Percentiles rank a stretch among this genome's conserved stretches.
These are phyloP conservation scores for Dryas integrifolia DNA, from an alignment of 331 rosid species.

Conservation along the genomic window DNA sequence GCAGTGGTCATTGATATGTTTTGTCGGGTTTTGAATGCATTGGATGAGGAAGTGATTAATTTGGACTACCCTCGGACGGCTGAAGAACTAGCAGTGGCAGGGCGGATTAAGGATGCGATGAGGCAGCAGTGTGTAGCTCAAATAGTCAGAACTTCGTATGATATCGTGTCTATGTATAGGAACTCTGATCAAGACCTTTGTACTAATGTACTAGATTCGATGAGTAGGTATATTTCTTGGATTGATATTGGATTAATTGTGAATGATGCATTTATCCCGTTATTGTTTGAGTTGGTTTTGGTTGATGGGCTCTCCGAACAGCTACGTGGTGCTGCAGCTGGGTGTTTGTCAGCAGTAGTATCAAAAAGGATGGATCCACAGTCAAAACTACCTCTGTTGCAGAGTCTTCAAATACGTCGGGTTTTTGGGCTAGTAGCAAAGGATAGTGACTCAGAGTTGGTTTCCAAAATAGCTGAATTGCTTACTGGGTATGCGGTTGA, in stretches of 20 bases:
- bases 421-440: conserved; percentile 62
- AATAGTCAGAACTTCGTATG: conserved; percentile 77
- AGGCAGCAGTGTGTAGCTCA: conserved; percentile 82
- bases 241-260: conserved; percentile 83
- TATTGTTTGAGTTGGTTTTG: conserved; percentile 79
- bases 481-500: conserved; percentile 78
- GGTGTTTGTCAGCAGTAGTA: conserved; percentile 82
- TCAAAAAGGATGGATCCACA: conserved; percentile 84
- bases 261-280: conserved; percentile 72
- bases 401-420: conserved; percentile 65
- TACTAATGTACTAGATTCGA: conserved; percentile 67
- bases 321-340: conserved; percentile 72
- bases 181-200: conserved; percentile 72
- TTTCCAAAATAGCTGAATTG: conserved; percentile 60
- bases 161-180: conserved; percentile 66
- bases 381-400: conserved; percentile 69
- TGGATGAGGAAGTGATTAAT: conserved; percentile 82
- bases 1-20: conserved; percentile 79
- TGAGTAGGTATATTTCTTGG: conserved; percentile 91
- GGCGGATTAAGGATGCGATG: conserved; percentile 63
- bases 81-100: conserved; percentile 38
- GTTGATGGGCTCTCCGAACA: conserved; percentile 58
- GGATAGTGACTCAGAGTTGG: conserved; percentile 60
- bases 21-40: conserved; percentile 79
- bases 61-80: conserved; percentile 66